Base-by-base conservation (phyloP, 2,329 filamentous ascomycete genomes). In the Trichoderma pleuroti region DNA sequence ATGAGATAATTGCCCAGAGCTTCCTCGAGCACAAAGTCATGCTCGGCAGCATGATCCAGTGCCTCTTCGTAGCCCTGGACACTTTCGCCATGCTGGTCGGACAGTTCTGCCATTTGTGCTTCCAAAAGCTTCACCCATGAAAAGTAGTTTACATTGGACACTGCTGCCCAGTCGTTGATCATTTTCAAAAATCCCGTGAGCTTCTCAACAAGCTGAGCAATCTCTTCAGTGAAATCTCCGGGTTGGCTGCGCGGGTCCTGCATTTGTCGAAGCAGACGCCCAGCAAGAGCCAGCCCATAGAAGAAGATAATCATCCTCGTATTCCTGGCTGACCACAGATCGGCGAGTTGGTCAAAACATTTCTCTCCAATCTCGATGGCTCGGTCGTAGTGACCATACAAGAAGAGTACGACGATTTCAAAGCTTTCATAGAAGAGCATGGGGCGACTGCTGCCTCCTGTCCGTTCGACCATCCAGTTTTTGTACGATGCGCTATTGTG, bases 1-100 rank as follows among this genome's bases (percentile, higher is more conserved):
- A 94, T 91, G 34, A 94, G 83, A 76, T 93, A 92, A 76, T 92
- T 91, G 18, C 89, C 88, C 2, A 93, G 83, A 0, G 90, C 92
- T 78, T 94, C 91, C 72, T 94, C 92, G 63, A 93, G 86, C 3
- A 86, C 76, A 72, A 92, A 91, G 56, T 85, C 85, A 74, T 93
- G 86, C 69, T 91, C 85, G 24, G 91, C 85, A 14, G 90, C 88
- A 75, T 94, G 92, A 75, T 94, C 91, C 70, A 94, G 81, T 8
- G 90, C 88, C 72, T 88, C 84, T 77, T 95, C 92, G 75, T 93
- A 94, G 57, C 86, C 82, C 28, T 82, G 82, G 39, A 94, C 84
- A 9, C 91, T 89, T 3, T 80, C 76, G 4, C 87, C 89, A 72
- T 89, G 85, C 39, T 90, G 81, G 9, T 81, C 81, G 6, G 83